Base-by-base conservation (phyloP, 371 early-diverging fungal genomes). In the Lichtheimia hyalospora region DNA sequence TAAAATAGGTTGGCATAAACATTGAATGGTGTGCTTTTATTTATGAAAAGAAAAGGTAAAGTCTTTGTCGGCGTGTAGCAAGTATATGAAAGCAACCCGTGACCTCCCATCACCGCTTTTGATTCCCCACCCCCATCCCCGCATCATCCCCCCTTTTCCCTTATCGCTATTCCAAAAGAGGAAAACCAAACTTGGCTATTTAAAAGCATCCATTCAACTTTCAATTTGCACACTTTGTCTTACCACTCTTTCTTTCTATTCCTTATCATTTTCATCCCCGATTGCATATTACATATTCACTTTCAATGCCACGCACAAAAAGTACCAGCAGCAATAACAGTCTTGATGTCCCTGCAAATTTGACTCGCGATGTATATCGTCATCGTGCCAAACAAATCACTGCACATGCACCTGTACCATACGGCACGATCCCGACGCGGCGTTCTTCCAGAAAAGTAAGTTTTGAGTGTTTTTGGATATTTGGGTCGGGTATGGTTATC, bases 361-460 rank as follows among this genome's bases (percentile, higher is more conserved):
- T 34, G 34, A 34, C 34, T 34, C 34, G 34, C 34, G 34, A 34
- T 34, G 34, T 57, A 16, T 59, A 63, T 39, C 48, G 46, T 43
- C 41, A 54, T n/a, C 44, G 50, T 5, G 52, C 59, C 27, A 63
- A 68, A 43, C 21, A 44, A 24, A 46, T 49, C 28, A 44, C 60
- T 10, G 34, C 52, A 28, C 40, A 46, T 54, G 52, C 51, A 23
- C 65, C 67, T 24, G 59, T 44, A 39, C 69, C 73, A 41, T 73
- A 67, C 53, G 73, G 73, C 8, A 21, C 62, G 16, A 69, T 73
- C 42, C 69, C 42, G 28, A 70, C 55, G 49, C 60, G 56, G 57
- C 54, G 53, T 34, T 18, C 4, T 28, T 25, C 27, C 21, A 15
- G 48, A n/a, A 58, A 61, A 54, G 61, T 20, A 54, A 52, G 27